Conservation (phyloP, 176 grass and related monocot species). For the Phoenix dactylifera region DNA sequence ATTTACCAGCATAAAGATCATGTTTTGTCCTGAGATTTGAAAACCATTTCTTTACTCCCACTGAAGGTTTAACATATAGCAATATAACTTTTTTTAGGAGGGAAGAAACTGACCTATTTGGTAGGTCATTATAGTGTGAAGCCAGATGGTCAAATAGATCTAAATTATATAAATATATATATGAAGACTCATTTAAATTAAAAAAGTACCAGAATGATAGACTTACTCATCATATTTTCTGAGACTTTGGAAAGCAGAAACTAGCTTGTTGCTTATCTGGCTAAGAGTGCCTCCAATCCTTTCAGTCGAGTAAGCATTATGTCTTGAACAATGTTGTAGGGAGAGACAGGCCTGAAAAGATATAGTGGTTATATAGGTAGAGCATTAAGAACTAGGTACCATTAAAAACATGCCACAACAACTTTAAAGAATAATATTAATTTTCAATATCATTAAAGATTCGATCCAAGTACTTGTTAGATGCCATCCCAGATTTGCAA, state of each 20-base stretch:
- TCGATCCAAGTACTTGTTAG: too few species aligned
- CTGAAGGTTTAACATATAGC: too few species aligned
- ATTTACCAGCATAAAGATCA: too few species aligned
- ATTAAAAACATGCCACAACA: too few species aligned
- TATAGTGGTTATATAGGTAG: neutral
- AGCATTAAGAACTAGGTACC: neutral
- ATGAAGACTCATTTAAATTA: conserved; percentile 7
- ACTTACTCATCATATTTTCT: conserved; percentile 41
- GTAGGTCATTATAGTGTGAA: neutral
- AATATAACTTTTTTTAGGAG: too few species aligned
- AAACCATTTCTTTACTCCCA: too few species aligned
- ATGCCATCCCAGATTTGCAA: too few species aligned
- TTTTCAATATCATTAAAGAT: too few species aligned
- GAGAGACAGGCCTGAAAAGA: conserved; percentile 46
- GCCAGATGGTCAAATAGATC: neutral
- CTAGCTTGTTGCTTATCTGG: conserved; percentile 57
- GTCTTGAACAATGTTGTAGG: conserved; percentile 22
- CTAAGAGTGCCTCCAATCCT: conserved; percentile 46
- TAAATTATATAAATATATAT: neutral
- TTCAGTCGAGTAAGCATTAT: conserved; percentile 27
- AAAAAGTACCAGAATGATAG: conserved; percentile 1
- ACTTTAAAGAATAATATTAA: too few species aligned
- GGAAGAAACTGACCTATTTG: too few species aligned
- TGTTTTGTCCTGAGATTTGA: too few species aligned
- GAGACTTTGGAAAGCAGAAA: conserved; percentile 59